Evolutionary conservation across 768 basidiomycete genomes (phyloP).

Genomic region (Vararia minispora): DNA sequence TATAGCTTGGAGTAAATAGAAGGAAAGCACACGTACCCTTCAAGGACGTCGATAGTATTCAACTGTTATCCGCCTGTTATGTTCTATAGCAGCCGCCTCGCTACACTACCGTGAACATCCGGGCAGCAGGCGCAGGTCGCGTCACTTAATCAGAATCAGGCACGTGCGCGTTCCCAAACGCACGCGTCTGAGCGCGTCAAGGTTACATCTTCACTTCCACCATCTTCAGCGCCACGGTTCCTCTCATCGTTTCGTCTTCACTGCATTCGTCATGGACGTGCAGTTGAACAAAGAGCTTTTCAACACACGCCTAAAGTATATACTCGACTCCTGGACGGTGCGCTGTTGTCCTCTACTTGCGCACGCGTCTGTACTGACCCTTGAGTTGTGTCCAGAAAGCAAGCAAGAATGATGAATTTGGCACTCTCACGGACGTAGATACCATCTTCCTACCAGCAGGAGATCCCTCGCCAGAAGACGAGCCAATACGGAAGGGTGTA

Average conservation of each 20-base stretch:
- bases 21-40: too few species aligned
- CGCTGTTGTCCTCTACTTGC: slow-evolving; percentile 10
- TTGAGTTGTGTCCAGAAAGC: slow-evolving; percentile 35
- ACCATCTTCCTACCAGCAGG: slow-evolving; percentile 65
- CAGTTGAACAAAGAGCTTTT: slow-evolving; percentile 46
- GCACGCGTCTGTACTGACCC: background rate
- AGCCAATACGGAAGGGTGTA: slow-evolving; percentile 82
- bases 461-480: slow-evolving; percentile 76
- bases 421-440: slow-evolving; percentile 54
- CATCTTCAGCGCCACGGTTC: slow-evolving; percentile 6
- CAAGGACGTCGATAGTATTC: too few species aligned
- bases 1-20: too few species aligned
- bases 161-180: too few species aligned
- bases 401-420: slow-evolving; percentile 58
- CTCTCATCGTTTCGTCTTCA: slow-evolving; percentile 13
- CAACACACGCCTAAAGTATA: slow-evolving; percentile 19
- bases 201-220: slow-evolving; percentile 4
- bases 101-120: too few species aligned
- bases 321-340: slow-evolving; percentile 26
- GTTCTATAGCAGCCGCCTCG: too few species aligned
- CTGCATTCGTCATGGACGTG: slow-evolving; percentile 39
- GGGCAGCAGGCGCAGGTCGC: too few species aligned
- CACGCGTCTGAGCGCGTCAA: too few species aligned
- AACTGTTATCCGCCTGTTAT: too few species aligned
- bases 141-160: too few species aligned